A percentile compares a stretch with the other conserved stretches of the same genome.
phyloP scores from a whole-genome alignment of 2,329 filamentous ascomycete genomes.

The Malbranchea zuffiana region DNA sequence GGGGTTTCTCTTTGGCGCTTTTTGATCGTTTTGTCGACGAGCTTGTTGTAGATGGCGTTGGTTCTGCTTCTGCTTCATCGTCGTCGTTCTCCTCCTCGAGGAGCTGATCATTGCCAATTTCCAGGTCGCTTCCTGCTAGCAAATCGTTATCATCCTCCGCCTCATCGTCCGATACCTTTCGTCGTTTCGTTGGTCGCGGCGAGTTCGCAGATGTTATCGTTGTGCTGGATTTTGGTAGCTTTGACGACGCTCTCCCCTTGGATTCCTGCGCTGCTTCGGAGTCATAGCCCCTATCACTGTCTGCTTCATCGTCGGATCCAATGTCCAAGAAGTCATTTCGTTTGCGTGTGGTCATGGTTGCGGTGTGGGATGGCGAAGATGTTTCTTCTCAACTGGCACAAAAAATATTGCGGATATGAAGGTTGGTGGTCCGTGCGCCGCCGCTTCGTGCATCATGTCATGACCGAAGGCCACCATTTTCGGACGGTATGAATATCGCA shows the following conservation, averaged over 20 bases:
- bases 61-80: constrained; percentile 7
- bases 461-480: too few relatives aligned
- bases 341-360: constrained; percentile 29
- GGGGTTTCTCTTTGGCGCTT: constrained; percentile 10
- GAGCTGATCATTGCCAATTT: constrained; percentile 12
- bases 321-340: constrained; percentile 32
- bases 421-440: too few relatives aligned
- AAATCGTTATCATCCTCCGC: constrained; percentile 37
- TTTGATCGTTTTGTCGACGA: constrained; percentile 16
- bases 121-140: constrained; percentile 14
- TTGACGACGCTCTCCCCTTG: constrained; percentile 27
- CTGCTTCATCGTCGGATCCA: constrained; percentile 29
- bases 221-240: constrained; percentile 28
- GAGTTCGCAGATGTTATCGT: background rate
- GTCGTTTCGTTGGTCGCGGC: constrained; percentile 14
- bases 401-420: too few relatives aligned
- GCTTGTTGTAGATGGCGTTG: constrained; percentile 6
- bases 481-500: too few relatives aligned
- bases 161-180: constrained; percentile 12
- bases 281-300: constrained; percentile 34
- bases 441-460: too few relatives aligned
- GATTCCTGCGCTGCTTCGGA: constrained; percentile 35
- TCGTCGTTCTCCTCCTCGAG: constrained; percentile 9
- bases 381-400: too few relatives aligned
- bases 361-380: background rate